These are phyloP conservation scores for Aspergillus funiculosus DNA, from an alignment of 495 filamentous ascomycete species.

Conservation along the genomic window DNA sequence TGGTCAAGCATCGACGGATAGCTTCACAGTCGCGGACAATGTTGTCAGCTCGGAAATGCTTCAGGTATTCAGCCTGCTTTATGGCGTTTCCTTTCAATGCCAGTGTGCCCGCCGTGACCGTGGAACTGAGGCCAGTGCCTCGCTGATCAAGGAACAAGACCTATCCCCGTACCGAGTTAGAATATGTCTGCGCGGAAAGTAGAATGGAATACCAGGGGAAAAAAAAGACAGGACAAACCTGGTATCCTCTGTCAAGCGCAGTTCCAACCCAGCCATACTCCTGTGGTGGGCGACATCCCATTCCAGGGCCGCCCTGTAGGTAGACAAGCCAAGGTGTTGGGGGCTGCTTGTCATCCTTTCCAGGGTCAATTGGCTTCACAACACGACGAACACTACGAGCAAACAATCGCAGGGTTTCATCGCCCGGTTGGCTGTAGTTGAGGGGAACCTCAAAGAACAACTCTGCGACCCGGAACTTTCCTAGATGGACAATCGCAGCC, in stretches of 20 bases:
- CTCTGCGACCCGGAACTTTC: constrained; percentile 70
- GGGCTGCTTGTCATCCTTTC: constrained; percentile 45
- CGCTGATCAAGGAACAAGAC: constrained; percentile 82
- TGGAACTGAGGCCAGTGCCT: constrained; percentile 78
- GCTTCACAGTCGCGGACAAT: constrained; percentile 88
- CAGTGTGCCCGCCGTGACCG: constrained; percentile 66
- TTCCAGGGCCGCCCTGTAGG: constrained; percentile 74
- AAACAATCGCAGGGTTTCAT: constrained; percentile 64
- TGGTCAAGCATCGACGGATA: constrained; percentile 65
- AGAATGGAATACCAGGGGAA: background rate
- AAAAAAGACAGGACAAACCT: constrained; percentile 29
- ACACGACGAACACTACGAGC: constrained; percentile 62
- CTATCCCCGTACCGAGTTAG: constrained; percentile 29
- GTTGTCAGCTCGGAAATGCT: constrained; percentile 81
- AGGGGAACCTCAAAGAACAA: constrained; percentile 80
- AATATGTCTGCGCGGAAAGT: background rate
- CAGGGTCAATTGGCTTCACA: constrained; percentile 54
- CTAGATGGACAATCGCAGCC: constrained; percentile 33
- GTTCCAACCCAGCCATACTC: constrained; percentile 57
- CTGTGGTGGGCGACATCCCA: constrained; percentile 68
- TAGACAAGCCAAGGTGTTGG: constrained; percentile 57
- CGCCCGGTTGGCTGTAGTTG: constrained; percentile 60
- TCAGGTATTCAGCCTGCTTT: constrained; percentile 73
- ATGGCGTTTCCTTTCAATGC: constrained; percentile 55
- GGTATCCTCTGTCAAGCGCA: constrained; percentile 76